Evolutionary conservation across 2,329 filamentous ascomycete genomes (phyloP).

Genomic region (Cladophialophora exuberans): DNA sequence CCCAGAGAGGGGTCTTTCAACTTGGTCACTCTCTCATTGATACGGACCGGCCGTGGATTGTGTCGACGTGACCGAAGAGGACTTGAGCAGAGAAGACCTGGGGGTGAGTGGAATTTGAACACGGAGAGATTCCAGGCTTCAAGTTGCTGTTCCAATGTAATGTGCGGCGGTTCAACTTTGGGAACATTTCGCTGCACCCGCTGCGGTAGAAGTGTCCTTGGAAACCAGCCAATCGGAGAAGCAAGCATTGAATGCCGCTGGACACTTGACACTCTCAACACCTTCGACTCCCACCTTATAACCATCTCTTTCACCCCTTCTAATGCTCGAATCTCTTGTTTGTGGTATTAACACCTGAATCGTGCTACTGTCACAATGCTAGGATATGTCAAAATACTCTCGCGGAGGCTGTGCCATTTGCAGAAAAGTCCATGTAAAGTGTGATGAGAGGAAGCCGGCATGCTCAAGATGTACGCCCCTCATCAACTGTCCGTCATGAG

Average conservation of each 20-base stretch:
- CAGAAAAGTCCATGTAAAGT: constrained; percentile 3
- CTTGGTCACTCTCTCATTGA: constrained; percentile 30
- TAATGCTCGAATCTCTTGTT: too few relatives aligned
- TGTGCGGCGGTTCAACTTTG: too few relatives aligned
- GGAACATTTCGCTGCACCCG: neutral
- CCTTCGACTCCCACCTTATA: neutral
- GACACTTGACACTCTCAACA: too few relatives aligned
- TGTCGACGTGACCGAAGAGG: neutral
- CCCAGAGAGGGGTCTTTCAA: constrained; percentile 24
- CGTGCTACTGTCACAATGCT: neutral
- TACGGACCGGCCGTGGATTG: neutral
- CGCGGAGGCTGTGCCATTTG: constrained; percentile 5
- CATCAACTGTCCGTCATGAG: neutral
- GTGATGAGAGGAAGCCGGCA: constrained; percentile 7
- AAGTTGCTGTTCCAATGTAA: too few relatives aligned
- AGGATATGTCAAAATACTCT: constrained; percentile 10
- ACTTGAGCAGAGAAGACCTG: too few relatives aligned
- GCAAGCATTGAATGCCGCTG: neutral
- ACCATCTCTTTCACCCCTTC: neutral
- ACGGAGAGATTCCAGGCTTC: too few relatives aligned
- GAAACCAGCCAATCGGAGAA: constrained; percentile 5
- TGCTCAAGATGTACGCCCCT: constrained; percentile 12
- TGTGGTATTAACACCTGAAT: neutral
- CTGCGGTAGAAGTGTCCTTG: constrained; percentile 16
- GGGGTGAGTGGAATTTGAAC: too few relatives aligned